These are phyloP conservation scores for Exserohilum rostratum DNA, from an alignment of 2,329 filamentous ascomycete genomes.

Conservation along the genomic window DNA sequence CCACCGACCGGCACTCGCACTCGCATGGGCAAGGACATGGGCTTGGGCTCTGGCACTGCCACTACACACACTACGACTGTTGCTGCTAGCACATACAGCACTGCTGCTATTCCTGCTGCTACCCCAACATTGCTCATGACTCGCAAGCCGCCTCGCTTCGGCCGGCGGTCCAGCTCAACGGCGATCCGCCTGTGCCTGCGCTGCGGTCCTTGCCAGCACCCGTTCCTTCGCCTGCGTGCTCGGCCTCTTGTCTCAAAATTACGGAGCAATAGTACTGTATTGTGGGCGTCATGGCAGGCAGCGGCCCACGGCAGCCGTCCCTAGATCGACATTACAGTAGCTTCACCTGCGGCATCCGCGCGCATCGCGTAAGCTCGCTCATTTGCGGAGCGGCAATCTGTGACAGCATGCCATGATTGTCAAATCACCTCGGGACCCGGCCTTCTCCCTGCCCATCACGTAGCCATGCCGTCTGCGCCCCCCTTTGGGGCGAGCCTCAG, in stretches of 20 bases:
- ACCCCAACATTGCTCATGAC: constrained; percentile 16
- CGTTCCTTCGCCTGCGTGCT: constrained; percentile 13
- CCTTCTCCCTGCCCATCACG: constrained; percentile 22
- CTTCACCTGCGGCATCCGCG: constrained; percentile 16
- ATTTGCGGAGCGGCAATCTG: constrained; percentile 19
- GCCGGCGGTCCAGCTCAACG: constrained; percentile 12
- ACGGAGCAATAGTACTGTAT: constrained; percentile 6
- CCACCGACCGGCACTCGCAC: background rate
- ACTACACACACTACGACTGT: no score
- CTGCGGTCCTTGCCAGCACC: constrained; percentile 17
- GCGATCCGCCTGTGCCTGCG: constrained; percentile 23
- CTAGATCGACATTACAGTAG: constrained; percentile 20
- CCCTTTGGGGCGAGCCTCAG: background rate
- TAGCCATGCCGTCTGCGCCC: constrained; percentile 10
- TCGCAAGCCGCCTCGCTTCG: constrained; percentile 23
- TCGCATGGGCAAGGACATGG: no score
- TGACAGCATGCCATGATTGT: constrained; percentile 25
- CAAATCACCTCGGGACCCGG: constrained; percentile 27
- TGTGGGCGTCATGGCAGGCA: constrained; percentile 14
- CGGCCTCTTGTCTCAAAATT: constrained; percentile 17
- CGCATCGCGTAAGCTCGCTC: constrained; percentile 18
- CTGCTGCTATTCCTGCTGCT: background rate
- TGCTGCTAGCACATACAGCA: no score
- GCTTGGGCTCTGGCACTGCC: no score
- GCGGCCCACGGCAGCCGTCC: constrained; percentile 15